phyloP scores from a whole-genome alignment of 345 rosid species.

The Linum lewisii region DNA sequence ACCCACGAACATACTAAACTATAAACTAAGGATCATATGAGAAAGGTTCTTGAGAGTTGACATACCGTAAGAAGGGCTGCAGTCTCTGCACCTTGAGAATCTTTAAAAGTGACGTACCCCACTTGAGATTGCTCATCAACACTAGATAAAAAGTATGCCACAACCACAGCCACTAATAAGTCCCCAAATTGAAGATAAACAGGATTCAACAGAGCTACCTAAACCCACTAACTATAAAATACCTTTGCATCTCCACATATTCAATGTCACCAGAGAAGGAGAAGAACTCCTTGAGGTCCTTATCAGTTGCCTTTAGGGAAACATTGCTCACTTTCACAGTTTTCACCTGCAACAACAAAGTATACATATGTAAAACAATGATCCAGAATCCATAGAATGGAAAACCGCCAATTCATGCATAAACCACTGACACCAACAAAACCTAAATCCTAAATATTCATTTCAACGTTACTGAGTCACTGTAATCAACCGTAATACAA shows the following conservation, averaged over 20 bases:
- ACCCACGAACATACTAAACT: not conserved
- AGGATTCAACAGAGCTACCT: not conserved
- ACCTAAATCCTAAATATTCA: no score
- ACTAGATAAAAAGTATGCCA: slow-evolving; percentile 30
- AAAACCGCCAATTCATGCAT: not conserved
- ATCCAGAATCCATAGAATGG: not conserved
- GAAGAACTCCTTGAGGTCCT: slow-evolving; percentile 80
- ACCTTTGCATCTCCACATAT: slow-evolving; percentile 57
- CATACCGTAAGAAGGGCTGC: slow-evolving; percentile 85
- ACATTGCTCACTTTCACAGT: slow-evolving; percentile 73
- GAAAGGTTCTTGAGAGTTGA: slow-evolving; percentile 3
- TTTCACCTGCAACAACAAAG: slow-evolving; percentile 31
- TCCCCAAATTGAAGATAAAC: not conserved
- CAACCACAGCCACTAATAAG: slow-evolving; percentile 11
- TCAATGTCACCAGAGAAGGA: slow-evolving; percentile 88
- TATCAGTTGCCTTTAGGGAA: slow-evolving; percentile 60
- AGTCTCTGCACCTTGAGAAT: slow-evolving; percentile 81
- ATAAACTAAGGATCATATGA: not conserved
- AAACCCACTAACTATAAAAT: slow-evolving; percentile 1
- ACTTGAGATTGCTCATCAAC: slow-evolving; percentile 50
- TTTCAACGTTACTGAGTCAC: no score
- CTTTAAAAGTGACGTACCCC: slow-evolving; percentile 81
- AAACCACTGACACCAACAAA: not conserved
- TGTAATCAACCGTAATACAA: no score
- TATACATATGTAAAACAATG: not conserved